Base-by-base conservation (phyloP, 2,329 filamentous ascomycete species). In the Sarocladiaceae sp. region DNA sequence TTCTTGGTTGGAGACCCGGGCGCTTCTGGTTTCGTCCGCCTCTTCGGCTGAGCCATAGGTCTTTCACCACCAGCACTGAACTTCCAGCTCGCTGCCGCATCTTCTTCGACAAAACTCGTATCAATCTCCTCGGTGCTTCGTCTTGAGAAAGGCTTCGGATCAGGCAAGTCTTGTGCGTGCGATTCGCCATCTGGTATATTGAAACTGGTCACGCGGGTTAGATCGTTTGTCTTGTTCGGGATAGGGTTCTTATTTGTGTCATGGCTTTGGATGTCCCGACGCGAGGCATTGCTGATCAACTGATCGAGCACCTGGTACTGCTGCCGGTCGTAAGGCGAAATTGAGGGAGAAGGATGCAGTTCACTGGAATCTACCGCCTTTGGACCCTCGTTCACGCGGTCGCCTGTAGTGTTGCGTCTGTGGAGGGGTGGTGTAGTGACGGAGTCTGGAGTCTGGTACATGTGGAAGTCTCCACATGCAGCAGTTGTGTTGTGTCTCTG, bases 51-150 rank as follows among this genome's bases (percentile, higher is more conserved):
- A 29, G 59, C 39, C 31, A 54, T 43, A 44, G 48, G 50, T 32
- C 50, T 63, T 54, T 53, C 56, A 26, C 62, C 63, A 4, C 75
- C 74, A 11, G 76, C 76, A 44, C 62, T 76, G 50, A 80, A 80
- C 45, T 72, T 64, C 69, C 68, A 76, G 16, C 62, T 58, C 26
- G 63, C 59, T 4, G 63, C 51, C 33, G 63, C 58, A 16, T 78
- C 70, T 12, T 72, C 69, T 3, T 73, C 64, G 16, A 70, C 70
- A 58, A 83, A 83, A 31, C 65, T 74, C 15, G 78, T 82, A 58
- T 79, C 78, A 51, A 83, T 82, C 43, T 74, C 77, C 46, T 83
- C 77, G 16, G 73, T 64, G 52, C 74, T 81, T 46, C 61, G 71
- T 48, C 69, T 70, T 31, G 64, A 55, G 48, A 79, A 77, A 3